Evolutionary conservation across 179 eudicot genomes (phyloP), one percentile per base, ranked within the genome.

Genomic region (Kewa caespitosa): DNA sequence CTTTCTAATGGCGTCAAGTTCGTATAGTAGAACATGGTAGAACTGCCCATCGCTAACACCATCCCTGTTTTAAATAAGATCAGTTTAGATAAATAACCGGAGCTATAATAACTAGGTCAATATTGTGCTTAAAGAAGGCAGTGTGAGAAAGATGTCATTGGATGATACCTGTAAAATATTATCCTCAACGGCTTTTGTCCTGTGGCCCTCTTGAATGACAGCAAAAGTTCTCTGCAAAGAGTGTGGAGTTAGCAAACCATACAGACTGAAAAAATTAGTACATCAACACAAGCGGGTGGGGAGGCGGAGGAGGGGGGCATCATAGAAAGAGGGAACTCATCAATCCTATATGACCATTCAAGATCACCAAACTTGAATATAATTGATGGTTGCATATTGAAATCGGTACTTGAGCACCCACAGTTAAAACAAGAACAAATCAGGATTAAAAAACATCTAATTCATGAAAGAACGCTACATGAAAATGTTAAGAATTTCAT

Each of bases 31-130:
- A 77, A 93, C 93, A 79, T 93, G 97, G 78, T 93, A 90, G 80
- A 93, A 93, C 75, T 93, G 97, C 66, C 98, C 98, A 57, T 93
- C 97, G 67, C 98, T 93, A 42, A 93, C 97, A 59, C 98, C 98
- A 82, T 93, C 98, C 87, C 98, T 93, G 77, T 80, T 70, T 43
- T 48, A 13, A 55, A 46, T 48, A 67, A 73, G 37, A 46, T 68
- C 54, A 69, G 22, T 12, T 74, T 46, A 63, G 18, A 50, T 23
- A 39, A 74, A 54, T 46, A 32, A 42, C 33, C 13, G 8, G 30
- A n/a, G 43, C 4, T 37, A 43, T 32, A 14, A 67, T 73, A 65
- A 38, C 36, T 15, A 20, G 11, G 22, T 2, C 30, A 41, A 65
- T 32, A n/a, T 32, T 4, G 32, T 52, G 32, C 42, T n/a, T 20